Evolutionary conservation across 441 rosid genomes (phyloP), one percentile per base, ranked within the genome.

Genomic region (Rhodomyrtus psidioides): DNA sequence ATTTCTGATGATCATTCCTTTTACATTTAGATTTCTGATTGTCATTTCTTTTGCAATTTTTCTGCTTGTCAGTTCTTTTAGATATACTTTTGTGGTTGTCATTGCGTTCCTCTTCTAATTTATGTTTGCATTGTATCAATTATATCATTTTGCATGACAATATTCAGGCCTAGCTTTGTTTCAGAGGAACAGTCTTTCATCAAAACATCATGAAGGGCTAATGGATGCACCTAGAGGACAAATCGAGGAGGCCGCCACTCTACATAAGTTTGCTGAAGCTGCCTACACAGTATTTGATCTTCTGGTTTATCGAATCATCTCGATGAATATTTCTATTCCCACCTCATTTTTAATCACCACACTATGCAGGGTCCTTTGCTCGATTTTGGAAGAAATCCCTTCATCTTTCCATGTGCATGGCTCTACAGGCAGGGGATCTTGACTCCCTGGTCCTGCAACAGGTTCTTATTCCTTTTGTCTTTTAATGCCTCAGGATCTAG

Each of bases 211-310:
- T 82, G 96, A 92, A 84, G 91, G 89, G 84, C 90, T 85, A 83
- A 84, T 53, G 74, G 94, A 91, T 89, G 98, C 98, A 83, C 96
- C 98, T 53, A 84, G 89, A 82, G 92, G 92, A 86, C 91, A 84
- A 85, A 92, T 97, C 57, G 91, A 91, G 86, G 96, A 91, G 85
- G 98, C 98, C 65, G 90, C 92, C 86, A 56, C 87, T 85, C 91
- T 97, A 86, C 97, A 95, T 89, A 91, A 90, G 88, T 97, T 94
- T 91, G 98, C 99, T 88, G 98, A 95, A 92, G 99, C 98, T 87
- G 98, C 98, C 30, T 97, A 97, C 88, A 96, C 99, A 51, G 98
- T 96, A 93, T 26, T 82, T 83, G 83, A 75, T 85, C 60, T 27
- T 21, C 84, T 85, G 62, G 76, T 58, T 58, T 56, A 8, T 81